A percentile compares a stretch with the other conserved stretches of the same genome.
phyloP scores from a whole-genome alignment of 2,329 filamentous ascomycete species.

The Claviceps digitariae region DNA sequence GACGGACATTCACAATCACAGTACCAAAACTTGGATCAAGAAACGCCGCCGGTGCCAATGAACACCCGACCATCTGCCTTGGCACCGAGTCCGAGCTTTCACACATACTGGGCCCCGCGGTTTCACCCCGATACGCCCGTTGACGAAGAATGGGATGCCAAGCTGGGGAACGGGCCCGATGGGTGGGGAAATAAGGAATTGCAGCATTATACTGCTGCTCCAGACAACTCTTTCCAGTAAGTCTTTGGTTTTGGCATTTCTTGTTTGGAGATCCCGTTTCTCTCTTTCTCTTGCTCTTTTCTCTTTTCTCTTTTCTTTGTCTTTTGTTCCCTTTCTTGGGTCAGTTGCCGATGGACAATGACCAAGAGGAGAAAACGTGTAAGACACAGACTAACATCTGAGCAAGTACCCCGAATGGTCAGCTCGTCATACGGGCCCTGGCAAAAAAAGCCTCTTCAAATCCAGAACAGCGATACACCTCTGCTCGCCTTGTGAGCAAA shows the following conservation, averaged over 20 bases:
- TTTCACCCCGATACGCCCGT: conserved; percentile 34
- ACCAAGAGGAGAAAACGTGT: not conserved
- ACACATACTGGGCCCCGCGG: conserved; percentile 37
- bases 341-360: not conserved
- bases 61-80: conserved; percentile 8
- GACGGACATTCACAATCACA: conserved; percentile 5
- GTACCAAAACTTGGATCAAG: conserved; percentile 5
- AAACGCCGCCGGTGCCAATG: conserved; percentile 10
- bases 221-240: conserved; percentile 39
- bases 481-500: conserved; percentile 39
- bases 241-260: conserved; percentile 1
- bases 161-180: conserved; percentile 39
- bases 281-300: too few relatives aligned
- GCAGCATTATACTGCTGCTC: conserved; percentile 38
- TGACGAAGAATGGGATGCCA: conserved; percentile 37
- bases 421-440: conserved; percentile 39
- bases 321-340: not conserved
- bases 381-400: not conserved
- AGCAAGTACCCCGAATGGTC: conserved; percentile 30
- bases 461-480: conserved; percentile 34
- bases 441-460: conserved; percentile 19
- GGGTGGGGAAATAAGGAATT: conserved; percentile 51
- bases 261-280: too few relatives aligned
- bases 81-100: conserved; percentile 4
- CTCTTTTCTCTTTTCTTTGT: not conserved